Base-by-base conservation (phyloP, 768 basidiomycete genomes). In the Calocybe gangraenosa region DNA sequence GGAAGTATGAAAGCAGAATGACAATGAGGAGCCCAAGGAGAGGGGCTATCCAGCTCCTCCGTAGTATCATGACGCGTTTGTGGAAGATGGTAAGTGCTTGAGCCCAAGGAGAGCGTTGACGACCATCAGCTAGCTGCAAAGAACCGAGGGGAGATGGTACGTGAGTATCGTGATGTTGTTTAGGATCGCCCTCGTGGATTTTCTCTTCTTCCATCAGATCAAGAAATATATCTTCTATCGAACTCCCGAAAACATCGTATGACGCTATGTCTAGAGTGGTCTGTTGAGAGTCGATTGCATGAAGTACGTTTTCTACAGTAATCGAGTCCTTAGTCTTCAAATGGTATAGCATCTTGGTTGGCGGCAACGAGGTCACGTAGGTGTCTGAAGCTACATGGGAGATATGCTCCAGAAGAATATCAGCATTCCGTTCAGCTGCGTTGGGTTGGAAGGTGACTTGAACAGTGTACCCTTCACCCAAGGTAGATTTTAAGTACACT, bases 151-250 rank as follows among this genome's bases (percentile, higher is more conserved):
- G 17, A 46, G 19, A 13, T 37, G 23, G 14, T 48, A 37, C n/a
- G 21, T 28, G 17, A 2, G 20, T 20, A 4, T 32, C 23, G 3
- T 17, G 17, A 8, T 47, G 21, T 11, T 45, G 46, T 3, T 23
- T 37, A 11, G 46, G 38, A 4, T 2, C 18, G 36, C 57, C 54
- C 14, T 58, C 51, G 6, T 48, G 42, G 18, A 60, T 54, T 17
- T 66, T 62, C 0, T 62, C 55, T 22, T 21, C 37, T 34, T 63
- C 59, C 78, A 81, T 82, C 18, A 84, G 60, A 22, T 69, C 66
- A 11, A 84, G 65, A 61, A 84, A 84, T 40, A 84, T 77, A 38
- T 82, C 78, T 54, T 84, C 82, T 30, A 84, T 74, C 13, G 80
- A 73, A 0, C 80, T 75, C 7, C 77, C 74, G 22, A 76, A 59